A percentile compares a stretch with the other conserved stretches of the same genome.
Conservation (phyloP, 306 rosid genomes). For the Adenanthera pavonina region DNA sequence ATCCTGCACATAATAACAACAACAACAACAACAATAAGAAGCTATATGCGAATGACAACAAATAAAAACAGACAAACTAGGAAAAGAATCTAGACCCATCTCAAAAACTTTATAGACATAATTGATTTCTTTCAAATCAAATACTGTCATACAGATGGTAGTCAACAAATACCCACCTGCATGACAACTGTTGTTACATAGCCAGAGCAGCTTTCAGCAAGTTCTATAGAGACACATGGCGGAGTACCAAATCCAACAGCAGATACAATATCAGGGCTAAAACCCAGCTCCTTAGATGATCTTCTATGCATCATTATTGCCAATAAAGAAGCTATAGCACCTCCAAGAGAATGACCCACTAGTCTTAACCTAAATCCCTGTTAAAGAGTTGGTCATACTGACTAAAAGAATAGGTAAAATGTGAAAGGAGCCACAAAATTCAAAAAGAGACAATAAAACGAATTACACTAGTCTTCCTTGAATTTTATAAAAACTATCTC, state of each 20-base stretch:
- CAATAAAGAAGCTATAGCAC: constrained; percentile 87
- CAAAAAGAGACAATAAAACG: constrained; percentile 15
- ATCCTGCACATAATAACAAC: constrained; percentile 61
- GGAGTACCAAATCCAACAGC: constrained; percentile 85
- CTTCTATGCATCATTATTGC: constrained; percentile 84
- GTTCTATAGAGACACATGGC: constrained; percentile 89
- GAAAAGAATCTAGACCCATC: constrained; percentile 32
- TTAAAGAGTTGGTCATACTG: constrained; percentile 59
- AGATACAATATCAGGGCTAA: constrained; percentile 85
- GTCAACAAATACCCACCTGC: constrained; percentile 69
- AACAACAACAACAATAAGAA: constrained; percentile 1
- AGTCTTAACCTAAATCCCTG: constrained; percentile 95
- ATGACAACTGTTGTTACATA: constrained; percentile 84
- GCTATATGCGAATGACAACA: constrained; percentile 34
- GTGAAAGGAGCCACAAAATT: constrained; percentile 34
- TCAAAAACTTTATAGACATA: constrained; percentile 30
- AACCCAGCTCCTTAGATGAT: constrained; percentile 85
- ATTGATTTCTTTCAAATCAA: constrained; percentile 27
- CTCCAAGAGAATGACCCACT: constrained; percentile 98
- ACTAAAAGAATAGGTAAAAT: constrained; percentile 28
- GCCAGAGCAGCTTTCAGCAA: constrained; percentile 85
- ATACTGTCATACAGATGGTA: constrained; percentile 21
- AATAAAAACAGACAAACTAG: constrained; percentile 34
- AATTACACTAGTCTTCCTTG: not conserved
- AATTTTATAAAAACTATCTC: not conserved